Evolutionary conservation across 371 early-diverging fungal species (phyloP), one percentile per base, ranked within the genome.

Genomic region (Phascolomyces articulosus): DNA sequence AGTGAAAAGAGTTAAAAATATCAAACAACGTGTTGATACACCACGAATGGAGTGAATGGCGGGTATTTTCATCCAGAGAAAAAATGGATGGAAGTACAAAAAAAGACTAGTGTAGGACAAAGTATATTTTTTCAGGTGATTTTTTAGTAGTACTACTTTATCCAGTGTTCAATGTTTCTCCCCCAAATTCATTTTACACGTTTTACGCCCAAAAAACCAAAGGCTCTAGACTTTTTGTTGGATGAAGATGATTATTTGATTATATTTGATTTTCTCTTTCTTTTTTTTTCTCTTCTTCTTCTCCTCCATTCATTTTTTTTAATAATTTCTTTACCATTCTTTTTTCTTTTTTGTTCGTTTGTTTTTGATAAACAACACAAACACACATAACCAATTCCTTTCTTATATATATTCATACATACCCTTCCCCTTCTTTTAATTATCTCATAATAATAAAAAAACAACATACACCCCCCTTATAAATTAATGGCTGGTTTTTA

Each of bases 101-200:
- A 51, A 55, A 20, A 55, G 20, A 61, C 44, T n/a, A 44, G 44
- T 16, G 69, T 68, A 24, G 64, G 61, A 68, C 69, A 58, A 68
- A 53, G 51, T 51, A 54, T 55, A 20, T 26, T 23, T 47, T 44
- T 48, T 44, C 15, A 44, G 18, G 44, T 44, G 44, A n/a, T 55
- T n/a, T n/a, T n/a, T n/a, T n/a, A n/a, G n/a, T n/a, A n/a, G n/a
- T n/a, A 34, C 34, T 34, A 9, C 34, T 34, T 34, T 11, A 34
- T 34, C 34, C 34, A 9, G 6, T 34, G 34, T 34, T 11, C 2
- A 9, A 6, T 31, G 6, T 31, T 9, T 2, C 34, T 11, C 34
- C 34, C 34, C 34, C 34, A 34, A 34, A 9, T 34, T 34, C 34
- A 34, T 34, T 34, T 9, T 11, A 34, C 34, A 34, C 34, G 34